A percentile compares a stretch with the other conserved stretches of the same genome.
phyloP scores from a whole-genome alignment of 768 basidiomycete genomes.

The Sarcodon sp. region DNA sequence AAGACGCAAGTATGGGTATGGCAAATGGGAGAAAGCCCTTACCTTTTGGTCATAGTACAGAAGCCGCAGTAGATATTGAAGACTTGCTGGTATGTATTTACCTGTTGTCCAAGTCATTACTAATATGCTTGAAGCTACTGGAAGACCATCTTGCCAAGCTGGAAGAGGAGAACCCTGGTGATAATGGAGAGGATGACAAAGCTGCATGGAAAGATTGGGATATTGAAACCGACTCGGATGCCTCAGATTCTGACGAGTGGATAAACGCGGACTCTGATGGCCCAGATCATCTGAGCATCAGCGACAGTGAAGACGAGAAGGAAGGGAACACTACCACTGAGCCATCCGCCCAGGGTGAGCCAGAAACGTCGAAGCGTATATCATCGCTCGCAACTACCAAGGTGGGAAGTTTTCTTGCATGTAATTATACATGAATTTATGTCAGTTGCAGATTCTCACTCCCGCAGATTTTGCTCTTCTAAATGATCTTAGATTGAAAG shows the following conservation, averaged over 20 bases:
- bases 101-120: neutral
- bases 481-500: constrained; percentile 77
- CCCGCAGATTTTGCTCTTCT: constrained; percentile 93
- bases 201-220: constrained; percentile 87
- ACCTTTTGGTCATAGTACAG: constrained; percentile 71
- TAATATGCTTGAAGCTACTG: constrained; percentile 41
- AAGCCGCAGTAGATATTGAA: constrained; percentile 76
- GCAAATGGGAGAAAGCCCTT: constrained; percentile 50
- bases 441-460: constrained; percentile 66
- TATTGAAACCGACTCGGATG: constrained; percentile 51
- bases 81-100: constrained; percentile 59
- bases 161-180: constrained; percentile 46
- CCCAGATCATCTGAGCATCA: constrained; percentile 57
- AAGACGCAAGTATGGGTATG: constrained; percentile 76
- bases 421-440: neutral
- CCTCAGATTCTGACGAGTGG: constrained; percentile 55
- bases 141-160: constrained; percentile 76
- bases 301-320: constrained; percentile 74
- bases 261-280: constrained; percentile 63
- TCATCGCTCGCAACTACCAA: constrained; percentile 76
- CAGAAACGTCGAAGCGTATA: constrained; percentile 22
- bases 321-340: constrained; percentile 12
- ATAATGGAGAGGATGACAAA: constrained; percentile 45
- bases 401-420: constrained; percentile 23
- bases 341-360: constrained; percentile 8